These are phyloP conservation scores for Ganoderma lucidum DNA, from an alignment of 1,284 basidiomycete species.

Conservation along the genomic window DNA sequence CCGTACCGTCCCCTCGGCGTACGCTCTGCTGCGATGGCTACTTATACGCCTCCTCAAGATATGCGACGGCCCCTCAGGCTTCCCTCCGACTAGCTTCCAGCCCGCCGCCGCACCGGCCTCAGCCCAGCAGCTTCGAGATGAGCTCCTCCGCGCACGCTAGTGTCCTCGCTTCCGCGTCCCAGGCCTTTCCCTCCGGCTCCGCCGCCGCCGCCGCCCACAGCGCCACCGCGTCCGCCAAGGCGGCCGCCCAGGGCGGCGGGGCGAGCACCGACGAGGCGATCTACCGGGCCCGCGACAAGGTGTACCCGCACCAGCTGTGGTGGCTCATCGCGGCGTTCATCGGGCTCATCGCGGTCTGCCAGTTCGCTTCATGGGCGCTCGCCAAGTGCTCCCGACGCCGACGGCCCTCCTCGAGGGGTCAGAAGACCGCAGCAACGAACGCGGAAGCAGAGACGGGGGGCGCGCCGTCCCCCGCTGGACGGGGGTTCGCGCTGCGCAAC, in stretches of 20 bases:
- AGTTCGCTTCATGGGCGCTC: constrained; percentile 41
- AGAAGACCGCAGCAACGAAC: not conserved
- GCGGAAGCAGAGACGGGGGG: constrained; percentile 32
- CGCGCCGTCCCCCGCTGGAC: not conserved
- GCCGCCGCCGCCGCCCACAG: not conserved
- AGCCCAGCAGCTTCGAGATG: constrained; percentile 16
- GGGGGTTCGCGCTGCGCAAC: constrained; percentile 38
- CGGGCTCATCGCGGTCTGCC: constrained; percentile 48
- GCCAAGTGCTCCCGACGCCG: constrained; percentile 33
- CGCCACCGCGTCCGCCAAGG: not conserved
- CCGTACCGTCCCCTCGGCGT: constrained; percentile 2
- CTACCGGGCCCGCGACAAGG: constrained; percentile 22
- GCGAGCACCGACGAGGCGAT: constrained; percentile 26
- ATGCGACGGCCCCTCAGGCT: constrained; percentile 1
- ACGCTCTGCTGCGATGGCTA: constrained; percentile 1
- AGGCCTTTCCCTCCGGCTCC: constrained; percentile 1
- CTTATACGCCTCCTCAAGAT: constrained; percentile 16
- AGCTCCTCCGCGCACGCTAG: constrained; percentile 6
- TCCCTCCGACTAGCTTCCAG: constrained; percentile 1
- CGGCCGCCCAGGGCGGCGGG: not conserved
- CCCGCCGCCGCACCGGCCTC: constrained; percentile 7
- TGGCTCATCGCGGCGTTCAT: constrained; percentile 54
- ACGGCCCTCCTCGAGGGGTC: not conserved
- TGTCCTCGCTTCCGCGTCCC: constrained; percentile 8
- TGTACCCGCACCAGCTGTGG: constrained; percentile 54